phyloP scores from a whole-genome alignment of 805 yeast genomes.

The Candida dajiaensis region DNA sequence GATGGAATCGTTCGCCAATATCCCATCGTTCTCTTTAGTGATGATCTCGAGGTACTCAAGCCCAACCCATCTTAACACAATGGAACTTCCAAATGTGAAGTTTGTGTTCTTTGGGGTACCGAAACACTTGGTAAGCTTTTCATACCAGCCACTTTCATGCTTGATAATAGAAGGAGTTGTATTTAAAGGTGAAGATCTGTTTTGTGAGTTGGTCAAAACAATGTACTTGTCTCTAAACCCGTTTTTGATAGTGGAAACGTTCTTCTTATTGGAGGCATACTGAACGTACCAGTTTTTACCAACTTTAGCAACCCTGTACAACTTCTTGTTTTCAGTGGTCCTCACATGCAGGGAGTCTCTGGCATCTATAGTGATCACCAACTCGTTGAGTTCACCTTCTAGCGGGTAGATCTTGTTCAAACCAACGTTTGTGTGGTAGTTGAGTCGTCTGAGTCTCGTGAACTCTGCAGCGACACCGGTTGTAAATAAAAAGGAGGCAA shows the following conservation, averaged over 20 bases:
- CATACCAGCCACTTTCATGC: conserved; percentile 5
- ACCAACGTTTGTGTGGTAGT: neutral
- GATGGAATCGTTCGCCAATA: neutral
- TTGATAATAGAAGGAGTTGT: conserved; percentile 17
- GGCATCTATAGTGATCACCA: conserved; percentile 22
- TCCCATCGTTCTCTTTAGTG: conserved; percentile 1
- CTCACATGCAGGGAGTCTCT: conserved; percentile 21
- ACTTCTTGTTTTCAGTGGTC: conserved; percentile 19
- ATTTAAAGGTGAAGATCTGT: conserved; percentile 12
- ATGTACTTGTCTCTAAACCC: conserved; percentile 14
- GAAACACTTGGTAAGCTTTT: neutral
- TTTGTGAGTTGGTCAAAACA: conserved; percentile 6
- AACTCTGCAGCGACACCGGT: neutral
- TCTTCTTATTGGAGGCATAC: conserved; percentile 3
- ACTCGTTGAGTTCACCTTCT: neutral
- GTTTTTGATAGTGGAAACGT: conserved; percentile 15
- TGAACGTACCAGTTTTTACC: conserved; percentile 16
- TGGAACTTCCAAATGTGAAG: conserved; percentile 15
- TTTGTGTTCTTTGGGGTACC: conserved; percentile 3
- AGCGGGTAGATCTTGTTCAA: conserved; percentile 5
- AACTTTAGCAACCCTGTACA: conserved; percentile 12
- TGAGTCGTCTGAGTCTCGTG: conserved; percentile 1
- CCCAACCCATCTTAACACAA: conserved; percentile 19
- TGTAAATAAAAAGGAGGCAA: neutral
- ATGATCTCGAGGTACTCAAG: conserved; percentile 18